phyloP scores from a whole-genome alignment of 768 basidiomycete genomes.

The Clitopilus hobsonii region DNA sequence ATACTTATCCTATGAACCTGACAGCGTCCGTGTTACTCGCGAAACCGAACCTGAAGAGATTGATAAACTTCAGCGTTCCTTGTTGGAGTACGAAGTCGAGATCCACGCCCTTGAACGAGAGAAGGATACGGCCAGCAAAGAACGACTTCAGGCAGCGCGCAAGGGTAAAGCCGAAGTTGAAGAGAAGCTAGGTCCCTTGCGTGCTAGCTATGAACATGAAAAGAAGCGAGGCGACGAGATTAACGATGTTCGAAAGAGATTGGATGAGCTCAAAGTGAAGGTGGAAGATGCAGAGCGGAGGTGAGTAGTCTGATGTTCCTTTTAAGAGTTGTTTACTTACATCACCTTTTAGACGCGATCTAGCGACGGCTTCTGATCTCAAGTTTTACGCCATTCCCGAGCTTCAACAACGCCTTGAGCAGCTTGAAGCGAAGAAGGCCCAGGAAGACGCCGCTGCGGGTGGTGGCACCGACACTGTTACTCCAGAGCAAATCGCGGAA shows the following conservation, averaged over 20 bases:
- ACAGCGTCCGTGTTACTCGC: constrained; percentile 83
- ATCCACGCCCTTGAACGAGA: constrained; percentile 93
- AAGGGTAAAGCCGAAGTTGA: constrained; percentile 82
- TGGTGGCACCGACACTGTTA: constrained; percentile 64
- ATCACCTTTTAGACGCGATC: constrained; percentile 46
- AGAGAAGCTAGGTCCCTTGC: constrained; percentile 77
- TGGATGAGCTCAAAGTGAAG: constrained; percentile 90
- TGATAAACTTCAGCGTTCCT: constrained; percentile 83
- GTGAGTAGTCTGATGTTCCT: constrained; percentile 29
- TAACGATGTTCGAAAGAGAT: constrained; percentile 66
- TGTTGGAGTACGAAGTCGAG: constrained; percentile 90
- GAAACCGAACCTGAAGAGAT: constrained; percentile 94
- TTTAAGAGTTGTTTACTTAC: constrained; percentile 10
- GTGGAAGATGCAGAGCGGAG: constrained; percentile 89
- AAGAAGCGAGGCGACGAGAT: constrained; percentile 81
- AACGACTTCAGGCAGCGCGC: constrained; percentile 66
- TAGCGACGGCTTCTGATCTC: constrained; percentile 79
- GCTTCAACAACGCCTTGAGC: constrained; percentile 65
- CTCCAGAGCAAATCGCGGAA: constrained; percentile 87
- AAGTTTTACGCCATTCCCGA: constrained; percentile 92
- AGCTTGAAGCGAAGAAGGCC: constrained; percentile 68
- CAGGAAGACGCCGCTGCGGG: constrained; percentile 60
- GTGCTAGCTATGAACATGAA: constrained; percentile 83
- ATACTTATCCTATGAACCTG: constrained; percentile 3
- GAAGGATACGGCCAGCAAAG: constrained; percentile 85